Base-by-base conservation (phyloP, 2,329 filamentous ascomycete species). In the Aspergillus oerlinghausenensis region DNA sequence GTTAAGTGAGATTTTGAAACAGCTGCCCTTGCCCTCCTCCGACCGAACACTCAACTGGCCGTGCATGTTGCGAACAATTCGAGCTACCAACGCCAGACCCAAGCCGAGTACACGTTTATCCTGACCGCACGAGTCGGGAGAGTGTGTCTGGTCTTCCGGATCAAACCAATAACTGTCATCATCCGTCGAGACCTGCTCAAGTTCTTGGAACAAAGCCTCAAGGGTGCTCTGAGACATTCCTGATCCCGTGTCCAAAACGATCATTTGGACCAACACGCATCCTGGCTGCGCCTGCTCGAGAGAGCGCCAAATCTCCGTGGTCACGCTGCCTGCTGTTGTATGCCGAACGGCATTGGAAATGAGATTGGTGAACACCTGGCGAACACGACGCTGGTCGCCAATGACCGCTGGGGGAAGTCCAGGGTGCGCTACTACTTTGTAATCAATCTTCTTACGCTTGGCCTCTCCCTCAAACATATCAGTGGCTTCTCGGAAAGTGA, bases 11-110 rank as follows among this genome's bases (percentile, higher is more conserved):
- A 96, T 84, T 23, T 91, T 85, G 61, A 96, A 96, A 52, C 88
- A 82, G 19, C 91, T 92, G 0, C 92, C 92, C 64, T 88, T 89
- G 2, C 88, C 88, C 68, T 88, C 83, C 65, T 94, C 90, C 0
- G 91, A 95, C 66, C 92, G 93, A 1, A 96, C 76, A 1, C 90
- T 85, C 29, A 96, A 73, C 67, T 96, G 92, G 0, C 92, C 92
- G 57, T 93, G 88, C 89, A 96, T 94, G 67, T 92, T 96, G 17
- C 87, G 84, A 32, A 96, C 81, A 40, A 91, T 90, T 38, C 92
- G 84, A 17, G 90, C 89, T 17, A 96, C 92, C 11, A 95, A 81
- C 0, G 92, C 92, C n/a, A 96, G 80, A 0, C 92, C 92, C 9
- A 96, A 81, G 0, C 92, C 92, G 1, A 96, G 74, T 0, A 85